Evolutionary conservation across 192 early-diverging fungal genomes (phyloP), one percentile per base, ranked within the genome.

Genomic region (Coemansia sp.): DNA sequence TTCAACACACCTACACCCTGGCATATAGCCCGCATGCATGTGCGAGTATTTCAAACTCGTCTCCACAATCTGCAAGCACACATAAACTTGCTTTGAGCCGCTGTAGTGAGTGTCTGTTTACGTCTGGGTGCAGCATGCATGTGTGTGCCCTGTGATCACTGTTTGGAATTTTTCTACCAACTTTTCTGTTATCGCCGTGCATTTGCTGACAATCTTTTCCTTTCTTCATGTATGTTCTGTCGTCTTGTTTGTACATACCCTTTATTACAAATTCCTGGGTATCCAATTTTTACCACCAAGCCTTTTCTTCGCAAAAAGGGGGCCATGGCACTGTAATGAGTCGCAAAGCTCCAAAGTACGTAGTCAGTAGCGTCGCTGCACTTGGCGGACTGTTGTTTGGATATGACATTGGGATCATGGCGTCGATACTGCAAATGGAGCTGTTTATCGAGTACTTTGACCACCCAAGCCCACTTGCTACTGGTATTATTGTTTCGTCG

Each of bases 361-460:
- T 69, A 5, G 68, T 69, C 31, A 63, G 61, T 37, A 52, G 61
- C 43, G 23, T 69, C n/a, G 21, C 45, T 21, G 61, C 68, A 47
- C 68, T 69, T 19, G 68, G 68, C 45, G 68, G 68, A 23, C 47
- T 69, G 49, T 31, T 69, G 22, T 69, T 69, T 35, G 68, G 68
- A 21, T 69, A 63, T 56, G 68, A 69, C 39, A 69, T 58, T 21
- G 68, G 68, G 11, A 62, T 69, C 47, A 69, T 69, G 68, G 57
- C 68, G 16, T 63, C 61, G 31, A 69, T 72, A 11, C 53, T 88
- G 61, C 85, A 84, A 65, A 90, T 91, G 89, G 65, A 61, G 14
- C 68, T 71, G 51, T 91, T 85, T 48, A 82, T 83, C 26, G 53
- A 65, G 6, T 89, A 86, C 71, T 91, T 89, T 62, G 47, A 78